Evolutionary conservation across 2,329 filamentous ascomycete genomes (phyloP).

Genomic region (Paracoccidioides brasiliensis): DNA sequence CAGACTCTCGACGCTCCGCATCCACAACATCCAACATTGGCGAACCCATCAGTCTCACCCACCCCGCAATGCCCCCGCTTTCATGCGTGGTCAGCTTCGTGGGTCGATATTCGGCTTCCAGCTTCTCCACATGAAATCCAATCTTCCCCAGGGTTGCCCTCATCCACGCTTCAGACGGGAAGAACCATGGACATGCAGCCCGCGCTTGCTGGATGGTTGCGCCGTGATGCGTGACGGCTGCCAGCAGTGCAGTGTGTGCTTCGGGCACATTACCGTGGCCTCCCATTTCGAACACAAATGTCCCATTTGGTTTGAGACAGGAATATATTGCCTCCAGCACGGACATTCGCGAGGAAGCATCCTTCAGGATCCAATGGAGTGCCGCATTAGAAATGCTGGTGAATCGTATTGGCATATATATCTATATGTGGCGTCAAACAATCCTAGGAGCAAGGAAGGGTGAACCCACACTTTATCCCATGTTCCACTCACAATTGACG

Average conservation of each 20-base stretch:
- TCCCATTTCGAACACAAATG: slow-evolving; percentile 58
- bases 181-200: slow-evolving; percentile 55
- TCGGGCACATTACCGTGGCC: slow-evolving; percentile 56
- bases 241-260: slow-evolving; percentile 45
- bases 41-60: slow-evolving; percentile 52
- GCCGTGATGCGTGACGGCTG: slow-evolving; percentile 39
- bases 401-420: neutral
- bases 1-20: slow-evolving; percentile 39
- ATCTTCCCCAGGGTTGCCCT: slow-evolving; percentile 21
- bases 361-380: slow-evolving; percentile 52
- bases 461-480: slow-evolving; percentile 39
- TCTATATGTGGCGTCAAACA: neutral
- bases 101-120: slow-evolving; percentile 53
- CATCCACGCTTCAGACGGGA: slow-evolving; percentile 52
- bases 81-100: slow-evolving; percentile 36
- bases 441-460: neutral
- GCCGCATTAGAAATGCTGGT: slow-evolving; percentile 48
- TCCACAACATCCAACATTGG: slow-evolving; percentile 43
- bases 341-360: slow-evolving; percentile 28
- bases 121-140: slow-evolving; percentile 37
- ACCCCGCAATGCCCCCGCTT: slow-evolving; percentile 48
- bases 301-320: slow-evolving; percentile 40
- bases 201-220: slow-evolving; percentile 38
- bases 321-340: slow-evolving; percentile 44
- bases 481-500: slow-evolving; percentile 15